phyloP scores from a whole-genome alignment of 116 monocot species.

The Iris pallida region DNA sequence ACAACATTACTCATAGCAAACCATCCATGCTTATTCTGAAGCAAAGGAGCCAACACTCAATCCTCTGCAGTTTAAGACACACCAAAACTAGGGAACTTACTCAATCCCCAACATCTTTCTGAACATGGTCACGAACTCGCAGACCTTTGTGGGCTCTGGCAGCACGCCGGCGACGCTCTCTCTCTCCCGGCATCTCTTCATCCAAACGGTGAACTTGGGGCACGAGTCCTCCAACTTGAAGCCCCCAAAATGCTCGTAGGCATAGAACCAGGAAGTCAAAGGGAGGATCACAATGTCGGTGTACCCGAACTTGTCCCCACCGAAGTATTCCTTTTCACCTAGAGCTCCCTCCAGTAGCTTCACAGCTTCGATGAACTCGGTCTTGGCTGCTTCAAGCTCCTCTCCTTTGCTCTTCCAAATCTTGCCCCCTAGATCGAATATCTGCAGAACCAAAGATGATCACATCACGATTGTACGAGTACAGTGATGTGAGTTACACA shows the following conservation, averaged over 20 bases:
- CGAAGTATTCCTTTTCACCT: slow-evolving; percentile 34
- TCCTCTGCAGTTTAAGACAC: too few relatives aligned
- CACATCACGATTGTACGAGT: not conserved
- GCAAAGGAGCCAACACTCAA: too few relatives aligned
- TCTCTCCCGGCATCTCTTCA: slow-evolving; percentile 25
- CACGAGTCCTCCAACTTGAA: slow-evolving; percentile 25
- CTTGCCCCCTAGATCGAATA: slow-evolving; percentile 20
- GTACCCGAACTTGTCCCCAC: slow-evolving; percentile 28
- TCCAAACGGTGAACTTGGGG: slow-evolving; percentile 30
- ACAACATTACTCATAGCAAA: too few relatives aligned
- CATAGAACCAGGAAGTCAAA: slow-evolving; percentile 24
- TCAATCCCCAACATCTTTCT: slow-evolving; percentile 31
- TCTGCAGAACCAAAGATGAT: not conserved
- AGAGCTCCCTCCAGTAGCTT: slow-evolving; percentile 32
- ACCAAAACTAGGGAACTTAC: not conserved
- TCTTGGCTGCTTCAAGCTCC: slow-evolving; percentile 21
- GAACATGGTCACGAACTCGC: slow-evolving; percentile 17
- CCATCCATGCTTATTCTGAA: too few relatives aligned
- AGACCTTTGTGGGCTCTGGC: slow-evolving; percentile 14
- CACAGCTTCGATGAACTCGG: slow-evolving; percentile 23
- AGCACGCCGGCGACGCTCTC: slow-evolving; percentile 23
- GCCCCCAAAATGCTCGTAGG: slow-evolving; percentile 18
- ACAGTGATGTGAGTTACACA: too few relatives aligned
- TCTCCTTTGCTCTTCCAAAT: slow-evolving; percentile 33
- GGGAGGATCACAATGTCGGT: slow-evolving; percentile 34